Evolutionary conservation across 257 asterid genomes (phyloP), one percentile per base, ranked within the genome.

Genomic region (Gentiana dahurica): DNA sequence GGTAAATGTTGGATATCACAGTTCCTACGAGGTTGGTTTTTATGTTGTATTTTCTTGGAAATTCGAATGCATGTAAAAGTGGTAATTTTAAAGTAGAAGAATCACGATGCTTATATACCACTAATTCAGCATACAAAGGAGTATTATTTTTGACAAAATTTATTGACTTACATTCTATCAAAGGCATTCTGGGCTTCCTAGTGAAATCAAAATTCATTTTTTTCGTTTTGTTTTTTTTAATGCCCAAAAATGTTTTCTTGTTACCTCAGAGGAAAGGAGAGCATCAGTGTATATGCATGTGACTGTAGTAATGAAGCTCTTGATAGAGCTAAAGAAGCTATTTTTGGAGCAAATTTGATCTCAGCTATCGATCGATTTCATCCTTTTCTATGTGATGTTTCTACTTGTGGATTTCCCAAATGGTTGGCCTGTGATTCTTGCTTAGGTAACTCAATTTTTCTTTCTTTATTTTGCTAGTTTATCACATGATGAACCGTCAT

Each of bases 291-390:
- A 57, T 91, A 81, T 65, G 98, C 92, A 37, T 82, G 96, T 65
- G 98, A 91, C 68, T 82, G 95, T 71, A 82, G 98, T 66, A 68
- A 62, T 61, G 95, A 85, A 72, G 96, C 98, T 63, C 85, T 91
- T 64, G 79, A 82, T 60, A 81, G 92, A 71, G 75, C 94, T 34
- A 81, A 82, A 68, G 89, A 81, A 71, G 79, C 69, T 41, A 75
- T 91, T 45, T 58, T 51, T 70, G 78, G 75, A 59, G 77, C 81
- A 62, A 67, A 60, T 53, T 69, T 77, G 63, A 59, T 65, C 55
- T 71, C 93, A 32, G 71, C 75, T 53, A 58, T 55, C 11, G 58
- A 62, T 33, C 86, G 86, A 24, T 87, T 84, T 65, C 68, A 60
- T 59, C 74, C 87, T 13, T 87, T 91, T 77, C 78, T 77, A 46